Percentiles rank a stretch among this genome's conserved stretches.
These are phyloP conservation scores for Camellia lanceoleosa DNA, from an alignment of 148 eudicot genomes.

Conservation along the genomic window DNA sequence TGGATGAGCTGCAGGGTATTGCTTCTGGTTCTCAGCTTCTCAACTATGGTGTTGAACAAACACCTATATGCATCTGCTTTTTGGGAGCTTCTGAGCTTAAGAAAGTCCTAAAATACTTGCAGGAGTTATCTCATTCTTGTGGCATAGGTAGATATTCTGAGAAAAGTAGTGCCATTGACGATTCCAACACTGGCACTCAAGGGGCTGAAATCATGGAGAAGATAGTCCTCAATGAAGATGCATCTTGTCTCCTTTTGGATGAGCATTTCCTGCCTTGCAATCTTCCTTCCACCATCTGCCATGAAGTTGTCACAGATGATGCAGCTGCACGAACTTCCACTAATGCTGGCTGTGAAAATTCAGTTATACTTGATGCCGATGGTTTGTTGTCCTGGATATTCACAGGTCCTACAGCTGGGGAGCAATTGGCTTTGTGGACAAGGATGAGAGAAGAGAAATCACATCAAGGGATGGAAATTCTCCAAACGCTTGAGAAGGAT, in stretches of 20 bases:
- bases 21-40: slow-evolving; percentile 73
- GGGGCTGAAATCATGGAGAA: slow-evolving; percentile 45
- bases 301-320: slow-evolving; percentile 19
- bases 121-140: slow-evolving; percentile 68
- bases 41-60: slow-evolving; percentile 57
- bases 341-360: slow-evolving; percentile 23
- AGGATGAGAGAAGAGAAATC: slow-evolving; percentile 61
- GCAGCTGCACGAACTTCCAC: slow-evolving; percentile 26
- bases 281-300: slow-evolving; percentile 9
- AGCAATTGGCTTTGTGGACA: slow-evolving; percentile 66
- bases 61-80: slow-evolving; percentile 88
- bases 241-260: slow-evolving; percentile 61
- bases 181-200: slow-evolving; percentile 28
- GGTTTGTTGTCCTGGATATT: slow-evolving; percentile 83
- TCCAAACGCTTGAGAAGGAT: slow-evolving; percentile 71
- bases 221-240: slow-evolving; percentile 56
- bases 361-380: slow-evolving; percentile 37
- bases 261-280: slow-evolving; percentile 46
- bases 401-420: slow-evolving; percentile 53
- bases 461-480: slow-evolving; percentile 62
- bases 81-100: slow-evolving; percentile 64
- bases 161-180: slow-evolving; percentile 44
- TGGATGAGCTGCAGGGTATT: slow-evolving; percentile 67
- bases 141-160: slow-evolving; percentile 65
- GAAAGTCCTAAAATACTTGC: slow-evolving; percentile 64